phyloP scores from a whole-genome alignment of 1,139 yeast species.

The Magnusiomyces tetraspermus region DNA sequence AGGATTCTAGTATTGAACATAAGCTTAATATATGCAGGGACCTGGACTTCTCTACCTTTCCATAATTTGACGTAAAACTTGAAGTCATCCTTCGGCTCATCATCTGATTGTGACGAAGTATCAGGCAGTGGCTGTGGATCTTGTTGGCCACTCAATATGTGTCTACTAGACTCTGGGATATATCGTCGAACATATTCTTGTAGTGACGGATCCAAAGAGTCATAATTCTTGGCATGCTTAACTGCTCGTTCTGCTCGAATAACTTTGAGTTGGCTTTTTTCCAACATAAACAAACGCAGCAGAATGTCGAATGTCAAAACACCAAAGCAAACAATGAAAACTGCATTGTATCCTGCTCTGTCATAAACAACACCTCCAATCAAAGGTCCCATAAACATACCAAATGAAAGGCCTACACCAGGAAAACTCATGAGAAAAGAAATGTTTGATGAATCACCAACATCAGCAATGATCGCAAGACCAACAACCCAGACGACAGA shows the following conservation, averaged over 20 bases:
- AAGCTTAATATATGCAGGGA: constrained; percentile 21
- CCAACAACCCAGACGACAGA: constrained; percentile 36
- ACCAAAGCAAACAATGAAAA: constrained; percentile 30
- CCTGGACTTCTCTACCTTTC: neutral
- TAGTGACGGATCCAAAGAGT: neutral
- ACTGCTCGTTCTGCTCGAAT: constrained; percentile 9
- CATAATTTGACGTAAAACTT: neutral
- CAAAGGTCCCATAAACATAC: constrained; percentile 31
- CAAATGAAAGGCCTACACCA: constrained; percentile 29
- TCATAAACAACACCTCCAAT: constrained; percentile 33
- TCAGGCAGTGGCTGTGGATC: neutral
- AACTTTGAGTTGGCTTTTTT: constrained; percentile 15
- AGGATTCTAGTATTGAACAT: constrained; percentile 21
- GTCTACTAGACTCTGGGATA: neutral
- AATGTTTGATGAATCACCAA: constrained; percentile 22
- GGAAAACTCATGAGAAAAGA: constrained; percentile 29
- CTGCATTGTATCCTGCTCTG: constrained; percentile 30
- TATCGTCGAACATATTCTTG: neutral
- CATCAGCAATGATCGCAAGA: constrained; percentile 31
- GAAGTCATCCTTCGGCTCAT: neutral
- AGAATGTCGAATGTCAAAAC: constrained; percentile 27
- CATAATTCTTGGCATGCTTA: constrained; percentile 4
- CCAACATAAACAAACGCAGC: constrained; percentile 30
- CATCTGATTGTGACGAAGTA: neutral
- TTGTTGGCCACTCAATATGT: neutral